Percentiles rank a stretch among this genome's conserved stretches.
Conservation (phyloP, 306 rosid genomes). For the Vigna reflexopilosa region DNA sequence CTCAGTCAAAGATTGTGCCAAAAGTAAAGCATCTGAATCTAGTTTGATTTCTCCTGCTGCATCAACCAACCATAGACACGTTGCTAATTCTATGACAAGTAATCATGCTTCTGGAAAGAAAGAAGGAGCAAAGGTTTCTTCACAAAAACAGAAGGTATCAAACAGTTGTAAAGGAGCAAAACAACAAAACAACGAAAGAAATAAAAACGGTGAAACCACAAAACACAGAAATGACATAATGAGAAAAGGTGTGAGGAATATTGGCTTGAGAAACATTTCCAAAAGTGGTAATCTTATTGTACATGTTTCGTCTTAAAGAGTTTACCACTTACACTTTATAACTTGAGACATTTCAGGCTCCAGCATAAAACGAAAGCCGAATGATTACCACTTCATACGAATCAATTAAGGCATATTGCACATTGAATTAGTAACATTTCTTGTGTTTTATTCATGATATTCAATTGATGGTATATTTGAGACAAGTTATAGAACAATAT, state of each 20-base stretch:
- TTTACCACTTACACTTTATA: neutral
- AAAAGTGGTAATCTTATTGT: slow-evolving; percentile 57
- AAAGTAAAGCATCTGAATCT: slow-evolving; percentile 21
- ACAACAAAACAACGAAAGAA: slow-evolving; percentile 41
- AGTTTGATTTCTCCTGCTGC: slow-evolving; percentile 46
- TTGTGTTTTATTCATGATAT: slow-evolving; percentile 13
- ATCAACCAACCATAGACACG: slow-evolving; percentile 32
- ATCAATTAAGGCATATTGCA: slow-evolving; percentile 8
- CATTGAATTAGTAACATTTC: neutral
- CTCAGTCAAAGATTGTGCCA: slow-evolving; percentile 35
- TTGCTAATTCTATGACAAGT: slow-evolving; percentile 31
- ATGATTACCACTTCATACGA: neutral
- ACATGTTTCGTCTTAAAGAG: slow-evolving; percentile 59
- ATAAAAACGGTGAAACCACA: slow-evolving; percentile 43
- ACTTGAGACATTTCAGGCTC: neutral
- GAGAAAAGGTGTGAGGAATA: slow-evolving; percentile 42
- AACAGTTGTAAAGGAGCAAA: slow-evolving; percentile 48
- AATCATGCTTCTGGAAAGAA: slow-evolving; percentile 39
- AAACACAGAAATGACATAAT: slow-evolving; percentile 44
- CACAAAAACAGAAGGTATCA: slow-evolving; percentile 38
- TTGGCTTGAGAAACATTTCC: slow-evolving; percentile 51
- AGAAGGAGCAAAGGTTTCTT: slow-evolving; percentile 43
- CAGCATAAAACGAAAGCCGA: slow-evolving; percentile 19
- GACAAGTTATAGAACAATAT: neutral
- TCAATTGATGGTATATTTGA: slow-evolving; percentile 13